Evolutionary conservation across 2,329 filamentous ascomycete genomes (phyloP).

Genomic region (Phoma sp.): DNA sequence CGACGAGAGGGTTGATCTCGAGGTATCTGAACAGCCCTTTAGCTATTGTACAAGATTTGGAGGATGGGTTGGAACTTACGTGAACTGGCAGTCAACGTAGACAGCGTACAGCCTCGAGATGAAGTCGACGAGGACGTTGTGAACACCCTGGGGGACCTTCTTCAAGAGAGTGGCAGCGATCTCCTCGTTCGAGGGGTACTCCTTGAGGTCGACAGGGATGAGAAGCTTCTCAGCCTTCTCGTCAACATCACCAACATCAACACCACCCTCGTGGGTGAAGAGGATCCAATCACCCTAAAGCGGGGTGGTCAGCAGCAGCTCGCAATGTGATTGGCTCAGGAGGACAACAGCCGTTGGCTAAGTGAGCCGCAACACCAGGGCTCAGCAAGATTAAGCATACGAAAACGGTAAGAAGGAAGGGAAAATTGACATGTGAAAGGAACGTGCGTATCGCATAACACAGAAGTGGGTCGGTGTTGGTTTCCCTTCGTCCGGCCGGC

Average conservation of each 20-base stretch:
- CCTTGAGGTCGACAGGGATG: slow-evolving; percentile 90
- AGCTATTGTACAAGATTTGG: slow-evolving; percentile 16
- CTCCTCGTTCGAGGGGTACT: slow-evolving; percentile 96
- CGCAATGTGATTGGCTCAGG: slow-evolving; percentile 35
- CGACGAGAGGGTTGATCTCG: slow-evolving; percentile 98
- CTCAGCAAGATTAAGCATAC: slow-evolving; percentile 21
- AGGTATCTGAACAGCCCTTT: slow-evolving; percentile 67
- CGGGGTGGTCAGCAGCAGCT: slow-evolving; percentile 40
- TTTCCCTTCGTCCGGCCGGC: slow-evolving; percentile 50
- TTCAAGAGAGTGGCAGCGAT: slow-evolving; percentile 84
- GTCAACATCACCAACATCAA: slow-evolving; percentile 98
- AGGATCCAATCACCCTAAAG: slow-evolving; percentile 97
- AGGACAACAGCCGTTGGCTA: slow-evolving; percentile 21
- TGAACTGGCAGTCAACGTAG: slow-evolving; percentile 99
- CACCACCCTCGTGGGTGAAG: slow-evolving; percentile 99
- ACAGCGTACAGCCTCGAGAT: slow-evolving; percentile 97
- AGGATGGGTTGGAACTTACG: slow-evolving; percentile 50
- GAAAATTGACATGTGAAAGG: slow-evolving; percentile 44
- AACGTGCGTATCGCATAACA: slow-evolving; percentile 35
- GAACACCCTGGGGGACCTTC: slow-evolving; percentile 92
- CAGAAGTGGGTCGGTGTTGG: slow-evolving; percentile 46
- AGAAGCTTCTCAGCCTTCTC: slow-evolving; percentile 98
- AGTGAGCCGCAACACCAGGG: slow-evolving; percentile 45
- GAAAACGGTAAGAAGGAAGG: slow-evolving; percentile 21
- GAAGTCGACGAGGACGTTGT: slow-evolving; percentile 99